Percentiles rank a stretch among this genome's conserved stretches.
Conservation (phyloP, 1,284 basidiomycete species). For the Cystobasidium pallidum region DNA sequence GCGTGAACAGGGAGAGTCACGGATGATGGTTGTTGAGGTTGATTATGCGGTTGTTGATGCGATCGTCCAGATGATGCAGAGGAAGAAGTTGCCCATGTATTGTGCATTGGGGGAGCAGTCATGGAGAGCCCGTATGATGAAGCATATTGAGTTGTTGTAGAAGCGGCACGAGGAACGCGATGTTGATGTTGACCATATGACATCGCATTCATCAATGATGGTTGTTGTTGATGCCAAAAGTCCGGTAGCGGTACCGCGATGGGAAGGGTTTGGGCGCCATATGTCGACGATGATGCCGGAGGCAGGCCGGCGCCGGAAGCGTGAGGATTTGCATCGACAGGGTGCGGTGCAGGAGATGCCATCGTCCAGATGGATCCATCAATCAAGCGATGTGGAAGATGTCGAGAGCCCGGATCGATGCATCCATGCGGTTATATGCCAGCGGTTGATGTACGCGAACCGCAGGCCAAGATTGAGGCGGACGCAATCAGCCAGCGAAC, state of each 20-base stretch:
- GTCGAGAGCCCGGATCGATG: not conserved
- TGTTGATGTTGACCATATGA: conserved; percentile 9
- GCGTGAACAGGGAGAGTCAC: not conserved
- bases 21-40: conserved; percentile 11
- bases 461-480: too few relatives aligned
- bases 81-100: conserved; percentile 11
- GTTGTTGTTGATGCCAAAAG: conserved; percentile 22
- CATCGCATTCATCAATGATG: not conserved
- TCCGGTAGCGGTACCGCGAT: conserved; percentile 23
- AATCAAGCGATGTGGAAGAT: not conserved
- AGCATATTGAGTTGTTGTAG: not conserved
- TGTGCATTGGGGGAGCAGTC: not conserved
- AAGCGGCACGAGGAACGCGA: not conserved
- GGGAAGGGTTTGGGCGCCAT: conserved; percentile 24
- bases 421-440: not conserved
- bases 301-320: not conserved
- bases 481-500: not conserved
- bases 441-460: not conserved
- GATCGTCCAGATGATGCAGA: conserved; percentile 5
- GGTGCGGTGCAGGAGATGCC: conserved; percentile 4
- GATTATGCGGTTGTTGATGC: not conserved
- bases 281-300: conserved; percentile 1
- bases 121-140: not conserved
- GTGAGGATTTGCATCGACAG: not conserved
- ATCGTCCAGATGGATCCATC: conserved; percentile 5